These are phyloP conservation scores for Lophiostoma macrostomum DNA, from an alignment of 495 filamentous ascomycete species.

Conservation along the genomic window DNA sequence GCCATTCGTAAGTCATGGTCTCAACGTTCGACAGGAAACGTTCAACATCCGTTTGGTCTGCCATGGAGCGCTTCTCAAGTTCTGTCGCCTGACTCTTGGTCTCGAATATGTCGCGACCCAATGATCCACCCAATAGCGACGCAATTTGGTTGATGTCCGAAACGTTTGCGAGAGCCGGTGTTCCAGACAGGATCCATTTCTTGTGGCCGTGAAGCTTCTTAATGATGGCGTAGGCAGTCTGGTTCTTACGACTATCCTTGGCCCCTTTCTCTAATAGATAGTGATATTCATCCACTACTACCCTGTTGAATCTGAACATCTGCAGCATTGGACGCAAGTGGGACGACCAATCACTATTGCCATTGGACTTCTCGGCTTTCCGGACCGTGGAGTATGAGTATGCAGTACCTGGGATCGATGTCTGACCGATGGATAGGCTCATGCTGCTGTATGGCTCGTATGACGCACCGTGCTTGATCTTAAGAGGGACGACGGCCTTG, in stretches of 20 bases:
- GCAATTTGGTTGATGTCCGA: slow-evolving; percentile 59
- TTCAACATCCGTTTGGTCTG: slow-evolving; percentile 37
- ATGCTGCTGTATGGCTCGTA: slow-evolving; percentile 22
- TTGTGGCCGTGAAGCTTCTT: slow-evolving; percentile 46
- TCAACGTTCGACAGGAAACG: slow-evolving; percentile 32
- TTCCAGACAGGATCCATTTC: slow-evolving; percentile 68
- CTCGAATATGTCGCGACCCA: slow-evolving; percentile 15
- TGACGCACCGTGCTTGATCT: slow-evolving; percentile 34
- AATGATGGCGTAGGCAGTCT: slow-evolving; percentile 32
- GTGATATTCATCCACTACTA: slow-evolving; percentile 69
- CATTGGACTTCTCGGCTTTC: too few relatives aligned
- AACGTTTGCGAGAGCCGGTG: slow-evolving; percentile 57
- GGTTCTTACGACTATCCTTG: too few relatives aligned
- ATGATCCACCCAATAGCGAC: slow-evolving; percentile 51
- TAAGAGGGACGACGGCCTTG: slow-evolving; percentile 27
- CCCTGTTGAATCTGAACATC: slow-evolving; percentile 58
- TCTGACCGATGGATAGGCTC: too few relatives aligned
- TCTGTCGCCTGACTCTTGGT: slow-evolving; percentile 27
- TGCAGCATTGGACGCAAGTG: slow-evolving; percentile 50
- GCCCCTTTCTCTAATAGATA: slow-evolving; percentile 44
- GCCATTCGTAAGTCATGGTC: slow-evolving; percentile 27
- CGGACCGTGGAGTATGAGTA: too few relatives aligned
- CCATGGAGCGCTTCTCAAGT: slow-evolving; percentile 28
- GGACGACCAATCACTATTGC: background rate
- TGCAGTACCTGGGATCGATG: too few relatives aligned